These are phyloP conservation scores for Kodamaea anthophila DNA, from an alignment of 1,139 yeast species.

Conservation along the genomic window DNA sequence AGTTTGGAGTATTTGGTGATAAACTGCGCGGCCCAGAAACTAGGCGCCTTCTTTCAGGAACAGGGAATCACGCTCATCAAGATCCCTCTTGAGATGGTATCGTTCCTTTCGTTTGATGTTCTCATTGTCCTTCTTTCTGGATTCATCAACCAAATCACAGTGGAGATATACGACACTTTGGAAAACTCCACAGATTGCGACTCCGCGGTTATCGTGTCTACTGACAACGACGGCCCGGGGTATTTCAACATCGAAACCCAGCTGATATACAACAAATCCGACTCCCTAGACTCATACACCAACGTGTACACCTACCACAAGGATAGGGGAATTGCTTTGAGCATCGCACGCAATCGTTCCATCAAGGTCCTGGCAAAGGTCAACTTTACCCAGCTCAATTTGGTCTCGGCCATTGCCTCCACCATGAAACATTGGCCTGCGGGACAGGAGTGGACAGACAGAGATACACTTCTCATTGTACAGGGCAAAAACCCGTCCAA, in stretches of 20 bases:
- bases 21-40: slow-evolving; percentile 19
- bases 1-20: slow-evolving; percentile 16
- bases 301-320: slow-evolving; percentile 28
- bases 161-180: slow-evolving; percentile 17
- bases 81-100: slow-evolving; percentile 12
- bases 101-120: slow-evolving; percentile 11
- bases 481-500: slow-evolving; percentile 12
- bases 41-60: slow-evolving; percentile 13
- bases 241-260: slow-evolving; percentile 6
- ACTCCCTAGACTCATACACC: slow-evolving; percentile 11
- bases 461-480: slow-evolving; percentile 42
- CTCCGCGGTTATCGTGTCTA: neutral
- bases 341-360: slow-evolving; percentile 17
- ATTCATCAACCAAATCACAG: slow-evolving; percentile 23
- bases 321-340: slow-evolving; percentile 36
- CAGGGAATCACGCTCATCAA: slow-evolving; percentile 14
- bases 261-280: slow-evolving; percentile 3
- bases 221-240: slow-evolving; percentile 6
- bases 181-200: neutral
- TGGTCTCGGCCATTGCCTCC: slow-evolving; percentile 60
- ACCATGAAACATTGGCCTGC: slow-evolving; percentile 54
- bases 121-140: slow-evolving; percentile 25
- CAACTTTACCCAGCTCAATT: slow-evolving; percentile 52
- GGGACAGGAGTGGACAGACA: slow-evolving; percentile 29
- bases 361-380: slow-evolving; percentile 19